phyloP scores from a whole-genome alignment of 495 filamentous ascomycete species.

The Annulohypoxylon maeteangense region DNA sequence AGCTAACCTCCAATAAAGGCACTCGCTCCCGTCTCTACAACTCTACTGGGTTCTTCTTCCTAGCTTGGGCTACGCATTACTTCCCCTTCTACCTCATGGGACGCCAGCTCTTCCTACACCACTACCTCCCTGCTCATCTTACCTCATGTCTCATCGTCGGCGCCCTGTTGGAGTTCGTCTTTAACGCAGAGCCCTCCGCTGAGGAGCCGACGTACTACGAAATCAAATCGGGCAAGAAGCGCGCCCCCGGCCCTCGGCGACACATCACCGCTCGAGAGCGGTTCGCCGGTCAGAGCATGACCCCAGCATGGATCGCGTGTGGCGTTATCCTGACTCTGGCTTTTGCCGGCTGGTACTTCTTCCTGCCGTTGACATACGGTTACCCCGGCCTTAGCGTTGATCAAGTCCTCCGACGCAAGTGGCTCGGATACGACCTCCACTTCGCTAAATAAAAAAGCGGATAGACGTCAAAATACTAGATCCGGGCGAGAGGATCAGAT shows the following conservation, averaged over 20 bases:
- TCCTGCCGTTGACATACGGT: slow-evolving; percentile 93
- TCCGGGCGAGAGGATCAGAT: not conserved
- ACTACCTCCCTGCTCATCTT: slow-evolving; percentile 95
- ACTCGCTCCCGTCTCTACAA: slow-evolving; percentile 95
- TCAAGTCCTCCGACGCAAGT: slow-evolving; percentile 86
- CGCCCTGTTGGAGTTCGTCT: slow-evolving; percentile 96
- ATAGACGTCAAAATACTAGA: not conserved
- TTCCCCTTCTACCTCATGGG: slow-evolving; percentile 99
- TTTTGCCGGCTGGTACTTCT: slow-evolving; percentile 88
- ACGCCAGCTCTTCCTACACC: slow-evolving; percentile 95
- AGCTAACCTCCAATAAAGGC: slow-evolving; percentile 61
- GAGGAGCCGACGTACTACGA: slow-evolving; percentile 55
- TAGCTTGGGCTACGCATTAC: slow-evolving; percentile 97
- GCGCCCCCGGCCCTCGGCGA: slow-evolving; percentile 51
- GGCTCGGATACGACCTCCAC: slow-evolving; percentile 96
- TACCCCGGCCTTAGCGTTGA: slow-evolving; percentile 88
- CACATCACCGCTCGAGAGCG: slow-evolving; percentile 81
- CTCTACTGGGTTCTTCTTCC: slow-evolving; percentile 98
- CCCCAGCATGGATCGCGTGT: slow-evolving; percentile 81
- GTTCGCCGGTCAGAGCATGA: slow-evolving; percentile 79
- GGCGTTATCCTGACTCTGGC: slow-evolving; percentile 73
- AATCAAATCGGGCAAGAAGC: slow-evolving; percentile 65
- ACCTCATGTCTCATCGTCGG: slow-evolving; percentile 93
- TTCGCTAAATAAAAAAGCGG: slow-evolving; percentile 83
- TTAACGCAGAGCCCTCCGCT: slow-evolving; percentile 82